phyloP scores from a whole-genome alignment of 2,329 filamentous ascomycete species.

The Cryphonectria nitschkei region DNA sequence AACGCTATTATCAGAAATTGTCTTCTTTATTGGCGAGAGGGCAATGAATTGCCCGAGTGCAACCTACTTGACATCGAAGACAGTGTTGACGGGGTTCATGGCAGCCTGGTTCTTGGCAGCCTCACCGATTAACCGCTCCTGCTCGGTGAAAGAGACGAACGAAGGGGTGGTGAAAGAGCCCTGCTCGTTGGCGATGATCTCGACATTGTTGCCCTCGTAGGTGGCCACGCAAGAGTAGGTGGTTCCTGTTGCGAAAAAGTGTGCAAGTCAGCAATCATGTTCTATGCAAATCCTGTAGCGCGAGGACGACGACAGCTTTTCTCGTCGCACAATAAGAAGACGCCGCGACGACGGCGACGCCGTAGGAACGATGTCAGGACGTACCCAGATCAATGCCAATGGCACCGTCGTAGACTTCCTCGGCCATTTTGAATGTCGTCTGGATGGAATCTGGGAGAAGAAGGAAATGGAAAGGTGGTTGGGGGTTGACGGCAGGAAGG shows the following conservation, averaged over 20 bases:
- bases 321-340: not conserved
- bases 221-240: slow-evolving; percentile 99
- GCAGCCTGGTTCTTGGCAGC: slow-evolving; percentile 99
- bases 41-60: slow-evolving; percentile 3
- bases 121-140: slow-evolving; percentile 99
- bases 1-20: slow-evolving; percentile 16
- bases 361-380: slow-evolving; percentile 39
- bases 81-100: slow-evolving; percentile 97
- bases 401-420: slow-evolving; percentile 99
- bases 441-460: slow-evolving; percentile 12
- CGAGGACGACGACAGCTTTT: slow-evolving; percentile 16
- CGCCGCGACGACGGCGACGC: not conserved
- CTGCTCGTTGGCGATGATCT: slow-evolving; percentile 99
- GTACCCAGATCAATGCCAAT: slow-evolving; percentile 99
- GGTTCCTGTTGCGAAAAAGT: slow-evolving; percentile 66
- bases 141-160: slow-evolving; percentile 98
- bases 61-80: slow-evolving; percentile 98
- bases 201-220: slow-evolving; percentile 99
- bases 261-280: slow-evolving; percentile 32
- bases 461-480: slow-evolving; percentile 18
- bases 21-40: not conserved
- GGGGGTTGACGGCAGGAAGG: slow-evolving; percentile 23
- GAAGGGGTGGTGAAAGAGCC: slow-evolving; percentile 98
- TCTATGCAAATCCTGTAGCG: not conserved
- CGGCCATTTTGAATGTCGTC: slow-evolving; percentile 73